These are phyloP conservation scores for Iris macrosiphon DNA, from an alignment of 106 monocot species.

Conservation along the genomic window DNA sequence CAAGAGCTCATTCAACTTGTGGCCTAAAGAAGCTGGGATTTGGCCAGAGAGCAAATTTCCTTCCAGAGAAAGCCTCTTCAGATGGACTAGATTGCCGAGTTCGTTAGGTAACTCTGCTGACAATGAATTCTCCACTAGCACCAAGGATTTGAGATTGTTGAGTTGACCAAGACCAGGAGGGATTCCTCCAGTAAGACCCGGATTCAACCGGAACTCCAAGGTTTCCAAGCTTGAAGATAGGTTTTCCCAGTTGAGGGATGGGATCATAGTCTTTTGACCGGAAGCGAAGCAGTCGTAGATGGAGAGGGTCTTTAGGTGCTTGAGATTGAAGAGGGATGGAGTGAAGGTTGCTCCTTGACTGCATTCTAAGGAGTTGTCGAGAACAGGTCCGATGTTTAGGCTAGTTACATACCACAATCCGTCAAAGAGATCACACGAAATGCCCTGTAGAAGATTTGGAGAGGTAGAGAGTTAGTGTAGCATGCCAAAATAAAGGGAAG, in stretches of 20 bases:
- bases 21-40: slow-evolving; percentile 43
- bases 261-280: slow-evolving; percentile 20
- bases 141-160: slow-evolving; percentile 51
- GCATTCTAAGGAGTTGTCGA: slow-evolving; percentile 84
- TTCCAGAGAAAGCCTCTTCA: slow-evolving; percentile 48
- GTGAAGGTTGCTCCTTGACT: slow-evolving; percentile 36
- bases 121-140: slow-evolving; percentile 55
- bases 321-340: slow-evolving; percentile 48
- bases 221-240: slow-evolving; percentile 55
- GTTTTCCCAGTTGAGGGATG: slow-evolving; percentile 46
- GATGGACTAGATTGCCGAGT: slow-evolving; percentile 22
- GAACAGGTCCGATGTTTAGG: slow-evolving; percentile 62
- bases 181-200: slow-evolving; percentile 39
- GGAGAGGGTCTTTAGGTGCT: slow-evolving; percentile 51
- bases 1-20: slow-evolving; percentile 34
- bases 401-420: slow-evolving; percentile 65
- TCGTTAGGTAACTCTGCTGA: slow-evolving; percentile 39
- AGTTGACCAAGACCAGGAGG: slow-evolving; percentile 37
- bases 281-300: slow-evolving; percentile 67
- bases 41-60: slow-evolving; percentile 46
- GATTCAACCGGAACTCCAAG: slow-evolving; percentile 71
- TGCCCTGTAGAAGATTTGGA: slow-evolving; percentile 37
- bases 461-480: no score
- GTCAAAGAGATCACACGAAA: slow-evolving; percentile 70
- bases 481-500: no score